phyloP scores from a whole-genome alignment of 495 filamentous ascomycete species.

The Annulohypoxylon bovei region DNA sequence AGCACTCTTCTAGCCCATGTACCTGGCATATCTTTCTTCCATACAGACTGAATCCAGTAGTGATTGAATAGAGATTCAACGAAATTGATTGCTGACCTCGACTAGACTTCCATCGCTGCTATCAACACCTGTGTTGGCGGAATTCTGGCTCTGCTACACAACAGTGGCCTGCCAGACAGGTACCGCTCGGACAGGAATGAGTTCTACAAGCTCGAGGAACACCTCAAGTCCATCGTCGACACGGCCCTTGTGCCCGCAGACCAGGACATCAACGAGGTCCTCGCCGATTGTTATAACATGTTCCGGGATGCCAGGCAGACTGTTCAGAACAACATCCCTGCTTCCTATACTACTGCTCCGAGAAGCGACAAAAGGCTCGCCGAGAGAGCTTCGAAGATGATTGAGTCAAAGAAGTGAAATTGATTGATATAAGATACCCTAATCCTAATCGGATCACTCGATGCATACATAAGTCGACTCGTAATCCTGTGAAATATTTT shows the following conservation, averaged over 20 bases:
- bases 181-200: slow-evolving; percentile 58
- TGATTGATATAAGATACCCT: neutral
- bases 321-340: slow-evolving; percentile 57
- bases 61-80: neutral
- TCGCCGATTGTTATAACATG: slow-evolving; percentile 52
- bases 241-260: slow-evolving; percentile 53
- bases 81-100: slow-evolving; percentile 10
- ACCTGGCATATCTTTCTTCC: too few relatives aligned
- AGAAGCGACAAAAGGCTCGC: slow-evolving; percentile 11
- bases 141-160: slow-evolving; percentile 60
- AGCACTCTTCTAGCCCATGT: too few relatives aligned
- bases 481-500: slow-evolving; percentile 5
- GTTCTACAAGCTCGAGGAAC: slow-evolving; percentile 57
- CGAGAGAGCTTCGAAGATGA: neutral
- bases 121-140: slow-evolving; percentile 61
- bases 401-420: slow-evolving; percentile 35
- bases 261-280: slow-evolving; percentile 51
- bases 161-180: slow-evolving; percentile 61
- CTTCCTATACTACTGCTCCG: slow-evolving; percentile 44
- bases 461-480: neutral
- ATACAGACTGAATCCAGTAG: neutral
- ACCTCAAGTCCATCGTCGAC: slow-evolving; percentile 57
- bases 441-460: neutral
- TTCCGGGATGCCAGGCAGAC: slow-evolving; percentile 54
- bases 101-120: slow-evolving; percentile 56